Evolutionary conservation across 768 basidiomycete species (phyloP), one percentile per base, ranked within the genome.

Genomic region (Boletus rex-veris): DNA sequence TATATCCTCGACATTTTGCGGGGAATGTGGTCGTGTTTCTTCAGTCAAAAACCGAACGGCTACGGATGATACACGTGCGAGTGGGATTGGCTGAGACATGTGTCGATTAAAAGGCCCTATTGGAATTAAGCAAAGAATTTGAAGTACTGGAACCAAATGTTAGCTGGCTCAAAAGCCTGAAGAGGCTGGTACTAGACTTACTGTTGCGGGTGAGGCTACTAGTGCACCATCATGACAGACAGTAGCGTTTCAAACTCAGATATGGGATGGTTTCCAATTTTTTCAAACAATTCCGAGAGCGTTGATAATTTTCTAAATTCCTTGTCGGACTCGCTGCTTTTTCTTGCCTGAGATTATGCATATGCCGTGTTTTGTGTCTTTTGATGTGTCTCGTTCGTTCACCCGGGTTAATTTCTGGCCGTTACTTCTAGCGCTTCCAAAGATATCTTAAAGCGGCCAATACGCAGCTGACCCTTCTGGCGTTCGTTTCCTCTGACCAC

Each of bases 41-140:
- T 82, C 80, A 2, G 73, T 77, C 24, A 79, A 68, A 59, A 82
- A 77, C 38, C 66, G 69, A 45, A 71, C 53, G 8, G 69, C 55
- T 14, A 64, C 55, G 3, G 65, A 56, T 35, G 69, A 57, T 11
- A 70, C 9, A 28, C 57, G 58, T n/a, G 57, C 37, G 26, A 70
- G 62, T 5, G 70, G 70, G 37, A 70, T 70, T 53, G 70, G 47
- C 56, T 58, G 66, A 51, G 70, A 66, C 69, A 70, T 70, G 43
- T 37, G 45, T 43, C 16, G 30, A 24, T 14, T 33, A 11, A 10
- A 33, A 3, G 12, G 11, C 11, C 33, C 26, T 26, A 26, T 15
- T 37, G 16, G 19, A 31, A 18, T 3, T 10, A n/a, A 39, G 10
- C 6, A 30, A 31, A 24, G 4, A 24, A 24, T 24, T 24, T 21